A percentile compares a stretch with the other conserved stretches of the same genome.
Evolutionary conservation across 495 filamentous ascomycete genomes (phyloP).

Genomic region (Cercophora newfieldiana): DNA sequence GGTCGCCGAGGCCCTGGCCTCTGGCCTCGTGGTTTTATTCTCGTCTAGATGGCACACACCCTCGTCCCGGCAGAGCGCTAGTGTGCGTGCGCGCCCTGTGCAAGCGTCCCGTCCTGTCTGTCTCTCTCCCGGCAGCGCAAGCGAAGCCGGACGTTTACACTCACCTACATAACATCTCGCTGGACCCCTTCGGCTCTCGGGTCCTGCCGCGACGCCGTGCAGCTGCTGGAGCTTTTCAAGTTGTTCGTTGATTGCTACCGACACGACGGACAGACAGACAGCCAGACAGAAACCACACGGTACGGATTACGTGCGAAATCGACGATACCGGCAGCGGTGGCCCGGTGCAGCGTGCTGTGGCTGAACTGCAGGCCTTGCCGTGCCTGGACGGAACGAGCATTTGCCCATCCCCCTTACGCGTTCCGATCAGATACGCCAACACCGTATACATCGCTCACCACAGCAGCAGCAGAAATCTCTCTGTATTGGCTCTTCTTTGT

Average conservation of each 20-base stretch:
- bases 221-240: neutral
- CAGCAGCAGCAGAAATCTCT: neutral
- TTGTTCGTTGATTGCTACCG: neutral
- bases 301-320: conserved; percentile 4
- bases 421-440: neutral
- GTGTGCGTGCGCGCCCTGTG: no score
- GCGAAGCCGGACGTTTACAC: no score
- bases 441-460: neutral
- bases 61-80: neutral
- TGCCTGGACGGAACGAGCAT: neutral
- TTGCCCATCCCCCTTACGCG: neutral
- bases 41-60: neutral
- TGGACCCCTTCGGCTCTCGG: neutral
- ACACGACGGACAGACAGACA: neutral
- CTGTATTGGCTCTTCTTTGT: neutral
- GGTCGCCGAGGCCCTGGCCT: neutral
- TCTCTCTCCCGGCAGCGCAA: neutral
- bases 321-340: neutral
- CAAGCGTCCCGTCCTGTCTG: no score
- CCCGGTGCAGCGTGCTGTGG: neutral
- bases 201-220: neutral
- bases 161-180: neutral
- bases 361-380: neutral
- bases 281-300: neutral
- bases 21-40: neutral